Base-by-base conservation (phyloP, 352 stramenopile genomes). In the Halophytophthora polymorphica region DNA sequence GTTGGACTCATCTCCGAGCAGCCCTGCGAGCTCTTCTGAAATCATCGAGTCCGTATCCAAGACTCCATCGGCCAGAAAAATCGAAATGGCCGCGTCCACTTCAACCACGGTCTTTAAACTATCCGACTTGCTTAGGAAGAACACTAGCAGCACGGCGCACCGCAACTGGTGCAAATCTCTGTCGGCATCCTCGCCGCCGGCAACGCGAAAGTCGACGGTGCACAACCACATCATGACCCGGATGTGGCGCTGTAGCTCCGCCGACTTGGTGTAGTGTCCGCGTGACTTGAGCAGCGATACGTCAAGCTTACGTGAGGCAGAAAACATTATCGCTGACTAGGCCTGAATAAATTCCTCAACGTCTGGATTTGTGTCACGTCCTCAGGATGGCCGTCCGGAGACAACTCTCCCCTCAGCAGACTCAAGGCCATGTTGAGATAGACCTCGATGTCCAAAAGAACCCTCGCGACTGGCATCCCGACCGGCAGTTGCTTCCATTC, bases 261-360 rank as follows among this genome's bases (percentile, higher is more conserved):
- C 28, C 4, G 56, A 58, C 35, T 58, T 61, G 15, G 54, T 61
- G 41, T 69, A 69, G 23, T 69, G 60, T 23, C 60, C 56, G 1
- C 56, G 61, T 1, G 61, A 47, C 36, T 60, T 66, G 34, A 69
- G 65, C 23, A 48, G 37, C 18, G 60, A 69, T 15, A 69, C 61
- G 31, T 69, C 55, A 23, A 65, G 23, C 19, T n/a, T 34, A 36
- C 54, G 54, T 15, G 17, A 18, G 1, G 39, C 18, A 8, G 29
- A 57, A 14, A 67, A 64, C 23, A 71, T 2, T 11, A 47, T 15
- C 2, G 23, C 25, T 13, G 33, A 22, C 13, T 6, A n/a, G 15
- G 36, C 44, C 15, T 29, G 4, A 43, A 33, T 6, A 58, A 12
- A 2, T 2, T 42, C 17, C 18, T 6, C 10, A 61, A 17, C 17